Evolutionary conservation across 306 rosid genomes (phyloP).

Genomic region (Cicer judaicum): DNA sequence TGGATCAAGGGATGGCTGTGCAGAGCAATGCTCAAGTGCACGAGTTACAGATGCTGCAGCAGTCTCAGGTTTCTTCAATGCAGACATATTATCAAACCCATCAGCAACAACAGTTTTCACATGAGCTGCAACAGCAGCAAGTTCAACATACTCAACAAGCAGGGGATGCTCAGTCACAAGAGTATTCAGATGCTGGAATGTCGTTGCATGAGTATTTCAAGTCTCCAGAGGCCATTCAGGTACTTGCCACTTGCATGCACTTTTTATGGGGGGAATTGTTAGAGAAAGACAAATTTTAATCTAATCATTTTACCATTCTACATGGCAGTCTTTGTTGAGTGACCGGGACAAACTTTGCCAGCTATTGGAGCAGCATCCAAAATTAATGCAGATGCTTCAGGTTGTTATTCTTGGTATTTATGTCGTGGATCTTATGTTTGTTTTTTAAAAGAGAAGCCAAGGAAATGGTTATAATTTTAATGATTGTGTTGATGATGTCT

Average conservation of each 20-base stretch:
- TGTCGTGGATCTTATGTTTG: conserved; percentile 17
- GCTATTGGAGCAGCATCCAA: conserved; percentile 98
- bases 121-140: conserved; percentile 69
- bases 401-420: conserved; percentile 48
- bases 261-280: background rate
- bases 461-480: conserved; percentile 10
- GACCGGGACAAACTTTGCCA: conserved; percentile 94
- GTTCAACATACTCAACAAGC: conserved; percentile 62
- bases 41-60: conserved; percentile 75
- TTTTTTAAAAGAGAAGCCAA: background rate
- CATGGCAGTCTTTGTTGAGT: conserved; percentile 82
- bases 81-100: conserved; percentile 67
- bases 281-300: conserved; percentile 2
- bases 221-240: conserved; percentile 99
- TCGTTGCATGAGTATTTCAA: conserved; percentile 86
- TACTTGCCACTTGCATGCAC: conserved; percentile 35
- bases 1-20: conserved; percentile 69
- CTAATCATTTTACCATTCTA: conserved; percentile 41
- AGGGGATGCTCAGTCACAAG: conserved; percentile 59
- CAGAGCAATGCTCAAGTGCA: conserved; percentile 67
- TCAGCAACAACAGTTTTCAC: conserved; percentile 16
- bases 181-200: conserved; percentile 76
- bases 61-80: conserved; percentile 73
- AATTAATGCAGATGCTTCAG: conserved; percentile 99
- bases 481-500: conserved; percentile 1